These are phyloP conservation scores for Phanerochaete sordida DNA, from an alignment of 768 basidiomycete species.

Conservation along the genomic window DNA sequence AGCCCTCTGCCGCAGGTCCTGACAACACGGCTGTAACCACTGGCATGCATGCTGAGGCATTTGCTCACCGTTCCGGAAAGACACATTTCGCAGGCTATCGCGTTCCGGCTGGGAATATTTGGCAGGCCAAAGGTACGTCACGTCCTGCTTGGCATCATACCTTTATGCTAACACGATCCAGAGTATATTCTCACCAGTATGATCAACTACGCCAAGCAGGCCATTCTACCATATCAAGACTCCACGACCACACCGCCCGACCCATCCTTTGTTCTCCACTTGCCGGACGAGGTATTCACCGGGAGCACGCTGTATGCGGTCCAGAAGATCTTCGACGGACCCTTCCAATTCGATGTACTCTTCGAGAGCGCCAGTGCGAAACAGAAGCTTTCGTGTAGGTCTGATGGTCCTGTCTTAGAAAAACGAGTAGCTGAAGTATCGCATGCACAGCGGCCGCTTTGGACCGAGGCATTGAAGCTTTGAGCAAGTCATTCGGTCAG, in stretches of 20 bases:
- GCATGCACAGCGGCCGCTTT: slow-evolving; percentile 48
- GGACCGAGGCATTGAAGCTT: slow-evolving; percentile 65
- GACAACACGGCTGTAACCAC: slow-evolving; percentile 49
- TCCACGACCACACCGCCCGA: slow-evolving; percentile 54
- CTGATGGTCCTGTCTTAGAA: background rate
- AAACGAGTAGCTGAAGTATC: background rate
- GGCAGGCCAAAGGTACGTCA: slow-evolving; percentile 75
- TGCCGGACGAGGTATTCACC: slow-evolving; percentile 70
- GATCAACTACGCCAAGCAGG: slow-evolving; percentile 49
- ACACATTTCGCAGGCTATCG: slow-evolving; percentile 67
- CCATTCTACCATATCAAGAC: slow-evolving; percentile 54
- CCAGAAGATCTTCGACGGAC: slow-evolving; percentile 81
- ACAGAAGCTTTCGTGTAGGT: slow-evolving; percentile 61
- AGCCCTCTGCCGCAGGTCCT: slow-evolving; percentile 39
- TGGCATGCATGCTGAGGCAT: slow-evolving; percentile 56
- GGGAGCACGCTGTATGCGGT: slow-evolving; percentile 82
- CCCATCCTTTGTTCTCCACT: slow-evolving; percentile 72
- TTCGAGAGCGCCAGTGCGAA: slow-evolving; percentile 75
- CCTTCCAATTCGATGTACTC: slow-evolving; percentile 87
- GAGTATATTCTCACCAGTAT: slow-evolving; percentile 64
- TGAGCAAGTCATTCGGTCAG: slow-evolving; percentile 54
- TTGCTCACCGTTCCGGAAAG: slow-evolving; percentile 61
- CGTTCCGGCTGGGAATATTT: slow-evolving; percentile 61
- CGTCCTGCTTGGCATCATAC: background rate
- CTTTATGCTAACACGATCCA: slow-evolving; percentile 24